Evolutionary conservation across 352 stramenopile species (phyloP).

Genomic region (Pythium volutum): DNA sequence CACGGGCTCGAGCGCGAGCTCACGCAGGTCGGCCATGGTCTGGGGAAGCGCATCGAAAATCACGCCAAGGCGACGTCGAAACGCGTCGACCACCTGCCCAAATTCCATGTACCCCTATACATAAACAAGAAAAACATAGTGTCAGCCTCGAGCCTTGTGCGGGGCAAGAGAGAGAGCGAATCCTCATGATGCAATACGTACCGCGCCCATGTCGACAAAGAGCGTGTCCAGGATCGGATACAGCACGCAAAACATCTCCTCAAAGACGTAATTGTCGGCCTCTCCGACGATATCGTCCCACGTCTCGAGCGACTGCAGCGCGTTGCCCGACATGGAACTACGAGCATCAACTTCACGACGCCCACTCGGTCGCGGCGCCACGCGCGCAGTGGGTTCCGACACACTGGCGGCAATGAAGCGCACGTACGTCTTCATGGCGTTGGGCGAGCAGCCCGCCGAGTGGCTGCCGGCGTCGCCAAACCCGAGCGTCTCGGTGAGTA

Average conservation of each 20-base stretch:
- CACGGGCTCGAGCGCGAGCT: slow-evolving; percentile 63
- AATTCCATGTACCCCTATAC: slow-evolving; percentile 88
- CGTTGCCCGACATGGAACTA: slow-evolving; percentile 31
- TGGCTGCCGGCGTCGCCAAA: slow-evolving; percentile 79
- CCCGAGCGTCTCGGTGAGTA: slow-evolving; percentile 73
- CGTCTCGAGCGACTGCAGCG: slow-evolving; percentile 42
- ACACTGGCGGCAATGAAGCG: slow-evolving; percentile 59
- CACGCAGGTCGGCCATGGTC: slow-evolving; percentile 57
- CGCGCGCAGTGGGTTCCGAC: slow-evolving; percentile 17
- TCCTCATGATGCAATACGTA: slow-evolving; percentile 31
- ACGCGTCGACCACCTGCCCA: slow-evolving; percentile 71
- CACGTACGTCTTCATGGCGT: slow-evolving; percentile 77
- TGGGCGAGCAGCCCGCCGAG: slow-evolving; percentile 58
- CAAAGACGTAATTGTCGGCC: slow-evolving; percentile 78
- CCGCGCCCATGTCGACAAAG: slow-evolving; percentile 85
- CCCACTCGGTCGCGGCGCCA: slow-evolving; percentile 6
- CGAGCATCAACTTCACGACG: background rate
- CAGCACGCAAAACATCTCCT: slow-evolving; percentile 81
- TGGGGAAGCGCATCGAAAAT: slow-evolving; percentile 73
- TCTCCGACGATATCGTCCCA: slow-evolving; percentile 78
- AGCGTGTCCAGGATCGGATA: slow-evolving; percentile 80
- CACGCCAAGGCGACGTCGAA: slow-evolving; percentile 56
- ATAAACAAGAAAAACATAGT: slow-evolving; percentile 4
- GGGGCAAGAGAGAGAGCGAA: no score
- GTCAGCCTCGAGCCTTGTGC: background rate